Percentiles rank a stretch among this genome's conserved stretches.
These are phyloP conservation scores for Iberis amara DNA, from an alignment of 441 rosid species.

Conservation along the genomic window DNA sequence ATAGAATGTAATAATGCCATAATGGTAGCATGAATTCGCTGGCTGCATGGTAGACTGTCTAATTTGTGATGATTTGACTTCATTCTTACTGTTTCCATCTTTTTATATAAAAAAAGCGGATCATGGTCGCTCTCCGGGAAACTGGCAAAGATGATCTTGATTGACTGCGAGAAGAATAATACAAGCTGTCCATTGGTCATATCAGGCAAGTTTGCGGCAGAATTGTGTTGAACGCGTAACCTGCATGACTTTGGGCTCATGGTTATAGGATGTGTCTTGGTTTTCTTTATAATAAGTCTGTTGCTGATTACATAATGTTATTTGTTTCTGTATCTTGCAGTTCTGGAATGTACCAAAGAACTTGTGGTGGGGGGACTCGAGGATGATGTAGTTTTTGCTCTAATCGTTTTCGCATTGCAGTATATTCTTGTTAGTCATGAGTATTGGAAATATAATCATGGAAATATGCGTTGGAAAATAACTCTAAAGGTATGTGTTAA, in stretches of 20 bases:
- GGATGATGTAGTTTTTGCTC: slow-evolving; percentile 54
- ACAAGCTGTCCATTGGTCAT: slow-evolving; percentile 56
- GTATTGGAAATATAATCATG: slow-evolving; percentile 75
- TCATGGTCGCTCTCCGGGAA: slow-evolving; percentile 85
- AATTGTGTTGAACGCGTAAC: slow-evolving; percentile 14
- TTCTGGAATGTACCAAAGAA: slow-evolving; percentile 73
- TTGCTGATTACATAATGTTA: slow-evolving; percentile 1
- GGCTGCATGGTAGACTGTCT: slow-evolving; percentile 12
- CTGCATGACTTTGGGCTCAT: slow-evolving; percentile 4
- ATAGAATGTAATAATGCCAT: too few relatives aligned
- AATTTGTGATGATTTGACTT: slow-evolving; percentile 17
- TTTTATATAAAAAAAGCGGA: slow-evolving; percentile 36
- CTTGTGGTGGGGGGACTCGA: slow-evolving; percentile 73
- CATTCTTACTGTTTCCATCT: slow-evolving; percentile 12
- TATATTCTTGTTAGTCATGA: slow-evolving; percentile 84
- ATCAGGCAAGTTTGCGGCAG: slow-evolving; percentile 56
- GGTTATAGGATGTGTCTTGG: neutral
- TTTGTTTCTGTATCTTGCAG: slow-evolving; percentile 47
- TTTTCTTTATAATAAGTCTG: slow-evolving; percentile 18
- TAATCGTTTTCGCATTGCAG: slow-evolving; percentile 71
- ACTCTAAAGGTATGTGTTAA: slow-evolving; percentile 57
- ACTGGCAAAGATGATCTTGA: slow-evolving; percentile 76
- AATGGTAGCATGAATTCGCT: neutral
- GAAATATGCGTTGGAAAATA: slow-evolving; percentile 71
- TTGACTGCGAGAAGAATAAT: slow-evolving; percentile 78